Evolutionary conservation across 73 alveolate species (phyloP).

Genomic region (Diophrys sp.): DNA sequence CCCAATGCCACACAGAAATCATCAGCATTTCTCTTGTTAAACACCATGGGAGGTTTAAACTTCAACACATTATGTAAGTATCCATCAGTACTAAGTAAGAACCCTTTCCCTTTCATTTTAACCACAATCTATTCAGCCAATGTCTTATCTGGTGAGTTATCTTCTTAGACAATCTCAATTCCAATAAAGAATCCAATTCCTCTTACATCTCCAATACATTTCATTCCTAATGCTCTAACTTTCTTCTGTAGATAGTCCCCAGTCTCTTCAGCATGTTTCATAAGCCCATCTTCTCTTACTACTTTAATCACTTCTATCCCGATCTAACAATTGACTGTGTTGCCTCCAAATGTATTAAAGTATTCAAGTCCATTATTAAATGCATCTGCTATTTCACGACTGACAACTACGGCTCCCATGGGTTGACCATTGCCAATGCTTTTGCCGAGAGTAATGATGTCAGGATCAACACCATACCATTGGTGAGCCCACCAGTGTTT

Average conservation of each 20-base stretch:
- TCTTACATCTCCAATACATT: constrained; percentile 23
- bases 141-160: constrained; percentile 11
- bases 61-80: constrained; percentile 28
- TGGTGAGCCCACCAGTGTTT: constrained; percentile 38
- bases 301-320: neutral
- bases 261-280: constrained; percentile 1
- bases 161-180: constrained; percentile 29
- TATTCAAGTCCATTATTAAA: constrained; percentile 17
- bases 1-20: too few relatives aligned
- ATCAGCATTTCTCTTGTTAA: neutral
- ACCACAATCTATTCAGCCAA: neutral
- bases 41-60: constrained; percentile 22
- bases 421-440: constrained; percentile 53
- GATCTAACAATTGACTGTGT: constrained; percentile 30
- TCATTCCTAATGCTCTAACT: neutral
- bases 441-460: constrained; percentile 38
- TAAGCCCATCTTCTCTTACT: constrained; percentile 11
- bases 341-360: constrained; percentile 53
- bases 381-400: constrained; percentile 13
- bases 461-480: constrained; percentile 29
- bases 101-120: constrained; percentile 2
- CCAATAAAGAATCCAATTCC: constrained; percentile 31
- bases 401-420: constrained; percentile 45
- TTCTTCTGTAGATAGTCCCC: constrained; percentile 18
- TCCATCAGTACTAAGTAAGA: constrained; percentile 36